Evolutionary conservation across 768 basidiomycete genomes (phyloP).

Genomic region (Termitomyces bulborhizus): DNA sequence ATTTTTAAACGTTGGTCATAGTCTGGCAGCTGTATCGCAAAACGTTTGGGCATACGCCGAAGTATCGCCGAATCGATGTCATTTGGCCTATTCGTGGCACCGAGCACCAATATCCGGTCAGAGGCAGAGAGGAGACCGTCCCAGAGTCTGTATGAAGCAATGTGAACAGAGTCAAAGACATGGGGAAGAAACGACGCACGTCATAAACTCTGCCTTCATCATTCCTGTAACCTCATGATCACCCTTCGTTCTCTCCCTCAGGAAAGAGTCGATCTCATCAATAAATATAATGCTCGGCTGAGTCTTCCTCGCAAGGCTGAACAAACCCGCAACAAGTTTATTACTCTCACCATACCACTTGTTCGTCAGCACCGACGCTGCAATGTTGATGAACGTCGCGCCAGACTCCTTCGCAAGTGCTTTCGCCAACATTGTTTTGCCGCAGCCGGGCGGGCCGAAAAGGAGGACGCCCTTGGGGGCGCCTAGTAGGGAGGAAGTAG

Average conservation of each 20-base stretch:
- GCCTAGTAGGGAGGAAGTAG: constrained; percentile 74
- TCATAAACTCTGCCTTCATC: constrained; percentile 98
- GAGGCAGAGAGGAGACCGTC: constrained; percentile 82
- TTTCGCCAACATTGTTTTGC: constrained; percentile 99
- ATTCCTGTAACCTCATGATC: constrained; percentile 98
- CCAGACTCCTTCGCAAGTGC: constrained; percentile 96
- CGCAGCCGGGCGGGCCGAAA: constrained; percentile 96
- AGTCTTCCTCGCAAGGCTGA: constrained; percentile 88
- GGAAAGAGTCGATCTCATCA: constrained; percentile 95
- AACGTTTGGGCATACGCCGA: constrained; percentile 98
- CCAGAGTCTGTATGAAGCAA: constrained; percentile 61
- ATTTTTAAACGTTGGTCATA: constrained; percentile 78
- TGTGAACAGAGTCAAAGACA: neutral
- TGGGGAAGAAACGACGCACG: constrained; percentile 38
- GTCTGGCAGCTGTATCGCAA: constrained; percentile 78
- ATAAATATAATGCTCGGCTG: constrained; percentile 98
- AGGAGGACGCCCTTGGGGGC: constrained; percentile 96
- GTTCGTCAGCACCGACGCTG: constrained; percentile 40
- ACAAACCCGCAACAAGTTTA: constrained; percentile 91
- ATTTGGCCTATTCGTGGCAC: constrained; percentile 92
- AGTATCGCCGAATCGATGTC: constrained; percentile 87
- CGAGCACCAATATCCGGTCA: constrained; percentile 84
- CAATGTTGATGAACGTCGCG: constrained; percentile 83
- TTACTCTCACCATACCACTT: constrained; percentile 58
- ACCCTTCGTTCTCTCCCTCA: constrained; percentile 78